Base-by-base conservation (phyloP, 768 basidiomycete species). In the Hericium rajendrae region DNA sequence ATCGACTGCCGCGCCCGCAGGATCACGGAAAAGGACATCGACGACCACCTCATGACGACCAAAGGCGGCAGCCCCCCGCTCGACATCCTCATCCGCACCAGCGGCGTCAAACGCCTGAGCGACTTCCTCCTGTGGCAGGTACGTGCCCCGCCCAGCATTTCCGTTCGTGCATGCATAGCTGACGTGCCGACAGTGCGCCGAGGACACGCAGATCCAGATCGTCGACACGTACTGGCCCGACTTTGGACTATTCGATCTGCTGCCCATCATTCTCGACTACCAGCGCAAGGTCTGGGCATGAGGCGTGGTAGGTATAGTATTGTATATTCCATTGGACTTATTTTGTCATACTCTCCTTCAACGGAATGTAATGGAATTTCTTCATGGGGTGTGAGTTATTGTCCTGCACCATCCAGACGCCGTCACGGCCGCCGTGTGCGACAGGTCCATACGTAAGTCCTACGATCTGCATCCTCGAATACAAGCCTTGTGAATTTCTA, bases 61-160 rank as follows among this genome's bases (percentile, higher is more conserved):
- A 71, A 75, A 26, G 82, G 69, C 12, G 83, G 79, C 18, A 88
- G 84, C 64, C 89, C 88, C 12, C 90, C 91, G 11, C 74, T 97
- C 0, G 95, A 98, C 65, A 81, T 99, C 50, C 79, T 98, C 53
- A 75, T 99, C 20, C 81, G 97, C 43, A 97, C 94, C 0, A 93
- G 91, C 53, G 92, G 94, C 11, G 97, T 95, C 5, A 86, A 82
- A 57, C 79, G 93, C 3, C 71, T 97, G 22, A 92, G 90, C 65
- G 92, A 97, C 63, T 99, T 85, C 67, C 69, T 97, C 67, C 80
- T 94, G 15, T 99, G 95, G 97, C 97, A 99, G 88, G 94, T 89
- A 57, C 57, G 82, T 72, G 2, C 40, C 40, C 43, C 8, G 9
- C 22, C 22, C 6, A 32, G 1, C 9, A 6, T 8, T 4, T 18